Conservation (phyloP, 108 stramenopile species). For the Epipyxis sp. region DNA sequence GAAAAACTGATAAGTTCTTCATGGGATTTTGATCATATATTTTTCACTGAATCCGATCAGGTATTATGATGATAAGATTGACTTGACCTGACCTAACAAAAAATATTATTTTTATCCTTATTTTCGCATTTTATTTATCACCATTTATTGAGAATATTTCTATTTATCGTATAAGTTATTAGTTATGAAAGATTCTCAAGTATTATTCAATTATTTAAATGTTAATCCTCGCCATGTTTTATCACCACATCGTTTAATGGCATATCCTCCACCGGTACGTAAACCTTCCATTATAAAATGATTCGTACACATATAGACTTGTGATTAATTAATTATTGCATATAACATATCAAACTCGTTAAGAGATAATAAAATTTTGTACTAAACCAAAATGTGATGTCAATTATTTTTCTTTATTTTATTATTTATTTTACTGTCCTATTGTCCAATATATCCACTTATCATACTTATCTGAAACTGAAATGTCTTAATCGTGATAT, state of each 20-base stretch:
- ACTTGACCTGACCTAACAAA: too few relatives aligned
- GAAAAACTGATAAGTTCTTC: not conserved
- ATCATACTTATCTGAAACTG: too few relatives aligned
- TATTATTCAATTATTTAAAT: conserved; percentile 1
- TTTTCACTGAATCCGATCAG: conserved; percentile 31
- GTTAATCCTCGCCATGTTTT: not conserved
- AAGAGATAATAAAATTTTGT: too few relatives aligned
- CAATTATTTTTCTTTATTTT: not conserved
- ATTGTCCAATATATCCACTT: too few relatives aligned
- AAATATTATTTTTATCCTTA: too few relatives aligned
- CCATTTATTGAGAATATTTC: not conserved
- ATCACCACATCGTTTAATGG: conserved; percentile 19
- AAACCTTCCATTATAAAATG: too few relatives aligned
- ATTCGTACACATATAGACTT: too few relatives aligned
- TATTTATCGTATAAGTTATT: not conserved
- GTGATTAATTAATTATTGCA: too few relatives aligned
- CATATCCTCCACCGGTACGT: conserved; percentile 31
- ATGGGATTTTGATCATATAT: conserved; percentile 25
- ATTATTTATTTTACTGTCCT: not conserved
- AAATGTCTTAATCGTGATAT: too few relatives aligned
- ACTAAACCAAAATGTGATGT: too few relatives aligned
- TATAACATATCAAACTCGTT: too few relatives aligned
- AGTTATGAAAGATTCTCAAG: not conserved
- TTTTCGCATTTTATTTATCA: not conserved
- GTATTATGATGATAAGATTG: not conserved